Conservation (phyloP, 2,329 filamentous ascomycete genomes). For the Aspergillus sp. region DNA sequence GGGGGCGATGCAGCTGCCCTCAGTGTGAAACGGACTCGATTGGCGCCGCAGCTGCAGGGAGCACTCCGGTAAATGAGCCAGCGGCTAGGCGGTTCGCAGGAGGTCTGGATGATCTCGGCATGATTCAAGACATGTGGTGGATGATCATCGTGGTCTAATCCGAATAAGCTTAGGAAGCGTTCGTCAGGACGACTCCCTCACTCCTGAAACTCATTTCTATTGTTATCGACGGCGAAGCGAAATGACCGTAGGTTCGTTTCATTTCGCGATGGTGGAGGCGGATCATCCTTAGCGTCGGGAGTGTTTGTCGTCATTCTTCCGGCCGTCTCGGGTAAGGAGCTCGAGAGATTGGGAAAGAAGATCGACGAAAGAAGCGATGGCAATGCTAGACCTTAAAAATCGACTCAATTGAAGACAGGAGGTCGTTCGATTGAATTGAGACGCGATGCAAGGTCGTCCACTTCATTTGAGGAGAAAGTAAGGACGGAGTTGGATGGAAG, state of each 20-base stretch:
- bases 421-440: not conserved
- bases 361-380: no score
- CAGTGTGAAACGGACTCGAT: constrained; percentile 13
- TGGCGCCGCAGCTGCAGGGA: constrained; percentile 9
- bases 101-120: constrained; percentile 6
- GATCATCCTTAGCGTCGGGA: not conserved
- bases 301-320: not conserved
- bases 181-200: not conserved
- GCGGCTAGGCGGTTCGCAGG: constrained; percentile 2
- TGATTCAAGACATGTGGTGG: constrained; percentile 4
- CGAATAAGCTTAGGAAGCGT: constrained; percentile 4
- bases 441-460: not conserved
- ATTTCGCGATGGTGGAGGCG: not conserved
- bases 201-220: not conserved
- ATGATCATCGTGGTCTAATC: constrained; percentile 10
- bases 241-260: constrained; percentile 4
- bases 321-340: not conserved
- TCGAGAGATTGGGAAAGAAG: not conserved
- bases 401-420: no score
- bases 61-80: not conserved
- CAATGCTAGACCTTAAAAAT: no score
- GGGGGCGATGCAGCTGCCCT: constrained; percentile 23
- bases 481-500: not conserved
- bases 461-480: not conserved
- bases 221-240: not conserved